Evolutionary conservation across 306 rosid genomes (phyloP).

Genomic region (Ammopiptanthus mongolicus): DNA sequence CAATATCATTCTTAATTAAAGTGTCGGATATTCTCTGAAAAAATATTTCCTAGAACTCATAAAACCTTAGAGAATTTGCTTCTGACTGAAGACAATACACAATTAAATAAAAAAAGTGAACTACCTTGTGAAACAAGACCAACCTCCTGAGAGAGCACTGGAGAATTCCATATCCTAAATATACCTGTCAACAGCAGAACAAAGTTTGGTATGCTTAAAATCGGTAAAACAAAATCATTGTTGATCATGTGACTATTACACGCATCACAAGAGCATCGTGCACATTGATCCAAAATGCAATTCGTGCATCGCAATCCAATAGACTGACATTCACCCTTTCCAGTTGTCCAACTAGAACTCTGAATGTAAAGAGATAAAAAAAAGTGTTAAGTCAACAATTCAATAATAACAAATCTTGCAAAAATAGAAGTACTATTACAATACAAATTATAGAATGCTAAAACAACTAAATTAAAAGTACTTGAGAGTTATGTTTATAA

Average conservation of each 20-base stretch:
- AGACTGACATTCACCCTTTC: constrained; percentile 69
- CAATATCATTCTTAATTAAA: neutral
- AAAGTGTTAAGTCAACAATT: constrained; percentile 13
- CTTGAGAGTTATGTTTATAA: neutral
- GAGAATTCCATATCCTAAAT: constrained; percentile 89
- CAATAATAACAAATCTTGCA: neutral
- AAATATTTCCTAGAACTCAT: neutral
- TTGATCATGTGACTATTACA: constrained; percentile 36
- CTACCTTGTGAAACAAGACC: constrained; percentile 92
- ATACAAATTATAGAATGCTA: too few species aligned
- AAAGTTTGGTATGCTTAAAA: constrained; percentile 11
- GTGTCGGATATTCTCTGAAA: constrained; percentile 10
- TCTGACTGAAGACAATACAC: neutral
- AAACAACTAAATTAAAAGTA: too few species aligned
- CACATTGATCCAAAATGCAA: constrained; percentile 88
- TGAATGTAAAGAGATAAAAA: constrained; percentile 29
- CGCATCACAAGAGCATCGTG: constrained; percentile 92
- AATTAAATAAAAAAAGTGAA: constrained; percentile 12
- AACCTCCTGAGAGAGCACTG: constrained; percentile 69
- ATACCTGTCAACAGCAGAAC: constrained; percentile 51
- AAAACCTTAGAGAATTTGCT: neutral
- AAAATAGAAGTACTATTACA: neutral
- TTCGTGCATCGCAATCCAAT: constrained; percentile 63
- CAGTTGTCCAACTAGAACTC: constrained; percentile 77
- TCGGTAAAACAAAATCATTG: constrained; percentile 9